A percentile compares a stretch with the other conserved stretches of the same genome.
These are phyloP conservation scores for Discostella stelligera DNA, from an alignment of 352 stramenopile species.

Conservation along the genomic window DNA sequence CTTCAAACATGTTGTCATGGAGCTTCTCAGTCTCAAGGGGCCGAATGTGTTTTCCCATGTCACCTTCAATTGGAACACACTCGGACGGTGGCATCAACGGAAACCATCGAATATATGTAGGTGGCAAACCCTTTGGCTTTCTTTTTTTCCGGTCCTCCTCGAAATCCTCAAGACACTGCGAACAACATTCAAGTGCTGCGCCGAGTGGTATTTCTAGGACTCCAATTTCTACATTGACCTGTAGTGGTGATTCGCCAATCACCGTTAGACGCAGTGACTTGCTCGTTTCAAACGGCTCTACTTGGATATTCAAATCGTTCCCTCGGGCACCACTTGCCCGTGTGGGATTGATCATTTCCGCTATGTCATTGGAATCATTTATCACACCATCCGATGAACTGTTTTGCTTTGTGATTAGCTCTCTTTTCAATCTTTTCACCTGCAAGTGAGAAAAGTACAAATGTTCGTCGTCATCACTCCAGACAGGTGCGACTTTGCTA, in stretches of 20 bases:
- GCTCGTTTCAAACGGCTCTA: conserved; percentile 80
- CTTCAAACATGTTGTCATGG: conserved; percentile 69
- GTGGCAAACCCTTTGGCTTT: conserved; percentile 26
- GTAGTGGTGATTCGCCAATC: conserved; percentile 66
- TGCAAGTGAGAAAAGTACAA: neutral
- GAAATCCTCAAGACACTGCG: conserved; percentile 58
- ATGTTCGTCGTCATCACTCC: conserved; percentile 48
- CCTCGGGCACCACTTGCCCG: conserved; percentile 31
- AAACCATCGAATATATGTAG: conserved; percentile 79
- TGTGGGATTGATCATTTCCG: conserved; percentile 49
- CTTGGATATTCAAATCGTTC: conserved; percentile 75
- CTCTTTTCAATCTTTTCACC: conserved; percentile 17
- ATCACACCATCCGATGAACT: conserved; percentile 13
- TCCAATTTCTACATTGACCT: conserved; percentile 76
- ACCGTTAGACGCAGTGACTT: conserved; percentile 77
- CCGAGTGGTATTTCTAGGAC: conserved; percentile 76
- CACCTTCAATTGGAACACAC: conserved; percentile 67
- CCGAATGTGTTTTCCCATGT: conserved; percentile 65
- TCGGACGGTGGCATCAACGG: conserved; percentile 72
- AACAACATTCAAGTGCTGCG: conserved; percentile 69
- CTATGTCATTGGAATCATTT: conserved; percentile 46
- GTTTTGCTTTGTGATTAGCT: neutral
- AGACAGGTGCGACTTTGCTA: conserved; percentile 75
- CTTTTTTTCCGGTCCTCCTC: conserved; percentile 48
- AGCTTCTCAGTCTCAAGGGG: conserved; percentile 74